Conservation (phyloP, 2,329 filamentous ascomycete species). For the Ascochyta koolunga region DNA sequence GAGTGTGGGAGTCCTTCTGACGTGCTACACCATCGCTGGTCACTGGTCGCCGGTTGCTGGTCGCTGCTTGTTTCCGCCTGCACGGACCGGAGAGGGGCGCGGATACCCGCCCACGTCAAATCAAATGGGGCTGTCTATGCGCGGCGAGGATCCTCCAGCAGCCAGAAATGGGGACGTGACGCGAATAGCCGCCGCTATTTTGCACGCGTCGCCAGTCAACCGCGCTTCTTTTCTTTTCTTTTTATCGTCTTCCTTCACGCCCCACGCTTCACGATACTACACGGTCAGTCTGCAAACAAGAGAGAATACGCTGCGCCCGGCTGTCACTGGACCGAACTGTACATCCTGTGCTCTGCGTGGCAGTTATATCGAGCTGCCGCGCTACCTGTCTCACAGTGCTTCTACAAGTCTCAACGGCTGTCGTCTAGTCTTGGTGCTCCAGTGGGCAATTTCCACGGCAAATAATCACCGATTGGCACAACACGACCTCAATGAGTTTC, state of each 20-base stretch:
- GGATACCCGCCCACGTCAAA: conserved; percentile 10
- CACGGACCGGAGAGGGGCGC: conserved; percentile 7
- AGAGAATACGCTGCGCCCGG: too few relatives aligned
- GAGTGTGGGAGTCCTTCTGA: not conserved
- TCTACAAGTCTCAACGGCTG: conserved; percentile 12
- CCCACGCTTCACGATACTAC: not conserved
- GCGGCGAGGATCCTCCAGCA: conserved; percentile 9
- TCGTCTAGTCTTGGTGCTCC: conserved; percentile 4
- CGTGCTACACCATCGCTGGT: conserved; percentile 1
- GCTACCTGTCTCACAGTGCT: conserved; percentile 6
- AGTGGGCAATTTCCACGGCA: conserved; percentile 2
- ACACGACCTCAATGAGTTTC: conserved; percentile 4
- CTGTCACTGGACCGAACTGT: not conserved
- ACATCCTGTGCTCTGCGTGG: not conserved
- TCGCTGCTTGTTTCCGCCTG: too few relatives aligned
- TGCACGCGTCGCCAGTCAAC: conserved; percentile 3
- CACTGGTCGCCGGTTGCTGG: not conserved
- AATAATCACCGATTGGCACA: conserved; percentile 5
- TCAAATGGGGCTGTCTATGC: conserved; percentile 13
- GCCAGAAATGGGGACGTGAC: conserved; percentile 12
- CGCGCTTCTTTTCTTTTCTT: not conserved
- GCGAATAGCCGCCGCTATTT: conserved; percentile 10
- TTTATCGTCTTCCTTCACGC: not conserved
- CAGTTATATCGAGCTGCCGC: conserved; percentile 4
- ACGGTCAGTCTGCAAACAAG: too few relatives aligned